Evolutionary conservation across 352 stramenopile genomes (phyloP), one percentile per base, ranked within the genome.

Genomic region (Globisporangium splendens): DNA sequence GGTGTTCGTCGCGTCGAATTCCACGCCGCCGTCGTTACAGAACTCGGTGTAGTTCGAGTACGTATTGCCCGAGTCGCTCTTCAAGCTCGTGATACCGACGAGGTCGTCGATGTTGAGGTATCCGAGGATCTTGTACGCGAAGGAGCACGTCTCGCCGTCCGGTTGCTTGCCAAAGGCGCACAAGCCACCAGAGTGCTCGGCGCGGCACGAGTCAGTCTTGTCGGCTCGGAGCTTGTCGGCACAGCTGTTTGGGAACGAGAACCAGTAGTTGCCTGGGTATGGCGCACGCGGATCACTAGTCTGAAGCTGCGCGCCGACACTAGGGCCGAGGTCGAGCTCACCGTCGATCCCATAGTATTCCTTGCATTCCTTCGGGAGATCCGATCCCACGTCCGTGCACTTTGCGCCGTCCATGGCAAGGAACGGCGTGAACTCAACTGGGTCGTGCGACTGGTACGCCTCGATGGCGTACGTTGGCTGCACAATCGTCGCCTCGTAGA

Each of bases 181-280:
- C 10, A 87, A 50, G 10, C 75, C 75, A 7, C 72, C 70, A 4
- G 62, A 47, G 50, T 76, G 70, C 46, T 75, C 53, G 0, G 61
- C 57, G 22, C 73, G 65, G 52, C 75, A 87, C 50, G 62, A 42
- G 1, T 73, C 67, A 15, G 64, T 75, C 75, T 91, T 91, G 1
- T 76, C 60, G 12, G 54, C 59, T 28, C 77, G 79, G 14, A 59
- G 50, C 63, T 85, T 70, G 31, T 69, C 62, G 33, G 63, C 65
- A 49, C 81, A 89, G 17, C 62, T 73, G 61, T 80, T 82, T 21
- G 78, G 81, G 71, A 69, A 88, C 46, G 81, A 89, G 72, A 77
- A 89, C 80, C 80, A 91, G 66, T 78, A 85, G 63, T 77, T 86
- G 62, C 64, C 63, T 18, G 73, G 69, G 63, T 88, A 89, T 31